Base-by-base conservation (phyloP, 2,329 filamentous ascomycete genomes). In the Aspergillus hortae region DNA sequence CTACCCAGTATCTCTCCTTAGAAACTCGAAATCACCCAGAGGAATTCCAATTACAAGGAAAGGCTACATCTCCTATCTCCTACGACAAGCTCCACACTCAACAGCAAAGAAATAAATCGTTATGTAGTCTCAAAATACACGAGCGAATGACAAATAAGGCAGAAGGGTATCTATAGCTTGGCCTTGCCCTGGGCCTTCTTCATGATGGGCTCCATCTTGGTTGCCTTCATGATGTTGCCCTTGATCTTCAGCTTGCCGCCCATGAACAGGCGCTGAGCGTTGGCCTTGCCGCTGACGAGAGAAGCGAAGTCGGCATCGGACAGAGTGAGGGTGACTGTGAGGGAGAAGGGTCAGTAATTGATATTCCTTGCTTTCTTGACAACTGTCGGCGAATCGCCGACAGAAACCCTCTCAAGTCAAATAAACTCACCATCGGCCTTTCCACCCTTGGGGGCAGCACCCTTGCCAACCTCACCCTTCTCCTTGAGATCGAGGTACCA, bases 401-500 rank as follows among this genome's bases (percentile, higher is more conserved):
- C 14, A 45, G 12, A 38, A 11, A 38, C 15, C 2, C 19, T 44
- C 1, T 5, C 23, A 12, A 30, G 45, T 44, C 15, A 48, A 10
- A 6, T 27, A 32, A 43, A 40, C 84, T 67, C 71, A 95, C 90
- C 89, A 69, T 86, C 90, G 38, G 92, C 86, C 79, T 96, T 96
- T 61, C 82, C 83, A 62, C 87, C 88, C 49, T 73, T 71, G 11
- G 84, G 83, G 30, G 81, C 81, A 23, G 82, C 70, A 51, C 94
- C 94, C 68, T 88, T 87, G 64, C 82, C 88, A 40, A 96, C 92
- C 51, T 81, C 82, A 58, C 94, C 94, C 56, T 86, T 88, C 67
- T 95, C 83, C 81, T 96, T 96, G 56, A 99, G 84, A 72, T 99
- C 94, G 63, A 99, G 89, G 78, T 95, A 84, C 94, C 94, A 99